phyloP scores from a whole-genome alignment of 2,329 filamentous ascomycete genomes.

The Cladobotryum protrusum region DNA sequence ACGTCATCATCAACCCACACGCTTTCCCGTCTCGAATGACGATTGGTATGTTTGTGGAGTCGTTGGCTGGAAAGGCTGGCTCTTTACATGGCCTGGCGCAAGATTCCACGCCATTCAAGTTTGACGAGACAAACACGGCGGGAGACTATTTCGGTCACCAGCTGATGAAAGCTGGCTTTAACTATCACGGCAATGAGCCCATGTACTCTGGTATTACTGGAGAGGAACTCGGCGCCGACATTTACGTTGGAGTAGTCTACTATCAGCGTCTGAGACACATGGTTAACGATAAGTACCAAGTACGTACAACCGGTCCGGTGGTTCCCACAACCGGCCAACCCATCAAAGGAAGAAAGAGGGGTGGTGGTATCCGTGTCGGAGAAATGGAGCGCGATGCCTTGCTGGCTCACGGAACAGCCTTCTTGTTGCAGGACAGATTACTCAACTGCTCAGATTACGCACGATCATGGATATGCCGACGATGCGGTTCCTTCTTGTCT shows the following conservation, averaged over 20 bases:
- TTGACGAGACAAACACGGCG: slow-evolving; percentile 86
- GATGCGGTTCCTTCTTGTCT: slow-evolving; percentile 84
- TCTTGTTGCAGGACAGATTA: slow-evolving; percentile 87
- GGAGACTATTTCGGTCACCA: slow-evolving; percentile 95
- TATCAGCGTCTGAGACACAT: slow-evolving; percentile 98
- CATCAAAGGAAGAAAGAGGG: slow-evolving; percentile 93
- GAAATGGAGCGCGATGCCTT: slow-evolving; percentile 98
- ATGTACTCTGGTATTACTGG: slow-evolving; percentile 98
- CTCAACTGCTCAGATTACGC: slow-evolving; percentile 97
- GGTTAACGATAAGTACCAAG: slow-evolving; percentile 99
- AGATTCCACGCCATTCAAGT: slow-evolving; percentile 91
- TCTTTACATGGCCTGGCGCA: slow-evolving; percentile 93
- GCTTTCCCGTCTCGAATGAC: slow-evolving; percentile 99
- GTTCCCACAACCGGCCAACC: slow-evolving; percentile 89
- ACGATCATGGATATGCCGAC: slow-evolving; percentile 80
- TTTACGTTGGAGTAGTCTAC: slow-evolving; percentile 95
- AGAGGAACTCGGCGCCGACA: slow-evolving; percentile 87
- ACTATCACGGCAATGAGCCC: slow-evolving; percentile 96
- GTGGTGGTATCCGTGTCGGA: slow-evolving; percentile 96
- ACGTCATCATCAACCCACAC: slow-evolving; percentile 98
- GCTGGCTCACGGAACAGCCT: slow-evolving; percentile 90
- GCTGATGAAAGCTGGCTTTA: slow-evolving; percentile 90
- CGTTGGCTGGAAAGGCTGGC: slow-evolving; percentile 88
- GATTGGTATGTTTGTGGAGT: slow-evolving; percentile 99
- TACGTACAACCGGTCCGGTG: slow-evolving; percentile 89